A percentile compares a stretch with the other conserved stretches of the same genome.
phyloP scores from a whole-genome alignment of 331 rosid genomes.

The Pyracantha coccinea region DNA sequence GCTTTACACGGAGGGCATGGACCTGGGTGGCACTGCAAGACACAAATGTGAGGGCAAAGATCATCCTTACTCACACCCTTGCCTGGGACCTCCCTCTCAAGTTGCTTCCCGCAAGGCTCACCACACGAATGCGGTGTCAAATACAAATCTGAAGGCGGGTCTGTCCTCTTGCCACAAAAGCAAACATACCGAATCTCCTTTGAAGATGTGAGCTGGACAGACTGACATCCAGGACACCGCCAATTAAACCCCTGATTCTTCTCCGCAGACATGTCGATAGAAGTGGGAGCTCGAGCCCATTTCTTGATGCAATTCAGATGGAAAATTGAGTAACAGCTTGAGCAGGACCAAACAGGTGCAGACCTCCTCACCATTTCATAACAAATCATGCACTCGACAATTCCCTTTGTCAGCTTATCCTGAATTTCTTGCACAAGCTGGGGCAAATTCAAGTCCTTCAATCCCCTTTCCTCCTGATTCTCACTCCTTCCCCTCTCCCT shows the following conservation, averaged over 20 bases:
- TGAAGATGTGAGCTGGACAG: slow-evolving; percentile 58
- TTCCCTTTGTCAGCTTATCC: slow-evolving; percentile 67
- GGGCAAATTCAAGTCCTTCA: slow-evolving; percentile 55
- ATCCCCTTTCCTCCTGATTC: slow-evolving; percentile 26
- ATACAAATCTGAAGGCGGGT: slow-evolving; percentile 87
- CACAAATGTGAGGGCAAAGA: slow-evolving; percentile 85
- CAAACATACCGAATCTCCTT: slow-evolving; percentile 76
- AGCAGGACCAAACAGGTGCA: slow-evolving; percentile 83
- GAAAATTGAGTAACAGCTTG: slow-evolving; percentile 80
- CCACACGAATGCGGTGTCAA: slow-evolving; percentile 95
- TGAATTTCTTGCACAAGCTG: slow-evolving; percentile 87
- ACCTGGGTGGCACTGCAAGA: slow-evolving; percentile 97
- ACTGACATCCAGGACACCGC: slow-evolving; percentile 99
- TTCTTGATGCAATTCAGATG: slow-evolving; percentile 80
- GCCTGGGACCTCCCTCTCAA: slow-evolving; percentile 47
- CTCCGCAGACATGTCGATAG: slow-evolving; percentile 59
- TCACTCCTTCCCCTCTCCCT: slow-evolving; percentile 35
- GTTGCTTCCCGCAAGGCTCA: slow-evolving; percentile 82
- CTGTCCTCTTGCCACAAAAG: slow-evolving; percentile 80
- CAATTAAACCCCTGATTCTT: slow-evolving; percentile 82
- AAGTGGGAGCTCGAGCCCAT: slow-evolving; percentile 91
- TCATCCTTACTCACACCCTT: slow-evolving; percentile 51
- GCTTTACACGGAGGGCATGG: slow-evolving; percentile 96
- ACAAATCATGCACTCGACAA: slow-evolving; percentile 94
- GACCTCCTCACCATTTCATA: slow-evolving; percentile 83